Conservation (phyloP, 2,329 filamentous ascomycete species). For the Colletotrichum ledebouriae region DNA sequence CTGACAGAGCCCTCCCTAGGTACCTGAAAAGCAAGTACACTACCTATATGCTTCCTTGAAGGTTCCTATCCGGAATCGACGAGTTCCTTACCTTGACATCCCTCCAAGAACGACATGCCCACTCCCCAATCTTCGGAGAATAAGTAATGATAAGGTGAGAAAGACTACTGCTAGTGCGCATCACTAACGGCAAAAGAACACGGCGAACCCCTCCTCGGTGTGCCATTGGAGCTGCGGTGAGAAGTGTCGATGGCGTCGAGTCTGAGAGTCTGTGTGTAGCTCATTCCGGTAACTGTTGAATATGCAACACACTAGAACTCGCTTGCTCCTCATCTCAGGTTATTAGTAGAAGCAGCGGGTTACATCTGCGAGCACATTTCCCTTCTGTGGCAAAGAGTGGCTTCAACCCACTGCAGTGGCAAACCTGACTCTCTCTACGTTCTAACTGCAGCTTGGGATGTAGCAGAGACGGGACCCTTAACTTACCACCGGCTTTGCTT, state of each 20-base stretch:
- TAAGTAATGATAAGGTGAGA: too few relatives aligned
- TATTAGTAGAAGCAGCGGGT: conserved; percentile 22
- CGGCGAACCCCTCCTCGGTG: conserved; percentile 5
- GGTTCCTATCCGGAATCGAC: too few relatives aligned
- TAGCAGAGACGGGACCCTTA: conserved; percentile 36
- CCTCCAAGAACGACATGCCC: too few relatives aligned
- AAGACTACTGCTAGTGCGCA: background rate
- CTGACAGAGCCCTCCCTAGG: background rate
- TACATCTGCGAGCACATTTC: conserved; percentile 13
- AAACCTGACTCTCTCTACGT: background rate
- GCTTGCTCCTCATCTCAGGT: conserved; percentile 15
- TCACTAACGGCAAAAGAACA: conserved; percentile 16
- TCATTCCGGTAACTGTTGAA: conserved; percentile 9
- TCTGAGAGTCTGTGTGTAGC: conserved; percentile 7
- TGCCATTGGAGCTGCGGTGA: background rate
- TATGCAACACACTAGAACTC: conserved; percentile 1
- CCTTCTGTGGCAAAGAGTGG: conserved; percentile 29
- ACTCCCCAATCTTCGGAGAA: too few relatives aligned
- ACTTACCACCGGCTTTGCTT: conserved; percentile 27
- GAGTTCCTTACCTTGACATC: too few relatives aligned
- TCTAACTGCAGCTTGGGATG: conserved; percentile 17
- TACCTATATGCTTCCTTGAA: too few relatives aligned
- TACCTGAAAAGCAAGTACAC: background rate
- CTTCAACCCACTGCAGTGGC: conserved; percentile 27
- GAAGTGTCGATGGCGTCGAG: background rate